Percentiles rank a stretch among this genome's conserved stretches.
Evolutionary conservation across 1,284 basidiomycete species (phyloP).

Genomic region (Moesziomyces parantarcticus): DNA sequence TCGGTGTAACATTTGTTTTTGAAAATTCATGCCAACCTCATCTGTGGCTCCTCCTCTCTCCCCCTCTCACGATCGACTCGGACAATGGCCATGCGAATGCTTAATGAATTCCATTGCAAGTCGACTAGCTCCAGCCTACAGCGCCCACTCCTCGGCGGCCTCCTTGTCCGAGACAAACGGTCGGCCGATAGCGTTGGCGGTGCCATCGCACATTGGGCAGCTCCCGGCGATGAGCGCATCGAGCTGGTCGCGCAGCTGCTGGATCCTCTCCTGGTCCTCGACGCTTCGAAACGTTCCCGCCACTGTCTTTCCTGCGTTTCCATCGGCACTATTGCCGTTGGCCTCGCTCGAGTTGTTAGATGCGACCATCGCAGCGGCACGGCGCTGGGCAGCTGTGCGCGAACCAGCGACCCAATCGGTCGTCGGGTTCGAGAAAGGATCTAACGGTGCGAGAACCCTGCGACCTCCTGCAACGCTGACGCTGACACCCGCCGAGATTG

Average conservation of each 20-base stretch:
- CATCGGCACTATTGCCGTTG: not conserved
- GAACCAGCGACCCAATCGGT: conserved; percentile 46
- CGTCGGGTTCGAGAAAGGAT: conserved; percentile 56
- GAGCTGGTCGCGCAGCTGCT: conserved; percentile 60
- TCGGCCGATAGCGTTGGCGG: conserved; percentile 52
- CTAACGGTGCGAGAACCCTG: conserved; percentile 57
- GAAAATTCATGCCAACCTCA: too few species aligned
- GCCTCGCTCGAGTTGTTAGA: conserved; percentile 10
- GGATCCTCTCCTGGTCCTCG: conserved; percentile 55
- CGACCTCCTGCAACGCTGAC: conserved; percentile 58
- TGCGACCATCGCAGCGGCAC: conserved; percentile 20
- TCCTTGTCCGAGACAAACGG: conserved; percentile 55
- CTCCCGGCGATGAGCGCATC: conserved; percentile 63
- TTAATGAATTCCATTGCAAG: too few species aligned
- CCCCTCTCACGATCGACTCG: too few species aligned
- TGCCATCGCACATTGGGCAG: conserved; percentile 61
- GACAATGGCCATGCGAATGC: too few species aligned
- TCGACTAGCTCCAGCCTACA: conserved; percentile 9
- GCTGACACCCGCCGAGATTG: conserved; percentile 59
- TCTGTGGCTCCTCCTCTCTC: too few species aligned
- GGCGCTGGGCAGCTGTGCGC: conserved; percentile 33
- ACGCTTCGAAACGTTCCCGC: conserved; percentile 21
- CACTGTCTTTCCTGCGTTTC: not conserved
- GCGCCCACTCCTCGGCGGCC: conserved; percentile 51
- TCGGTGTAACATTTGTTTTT: not conserved